Percentiles rank a stretch among this genome's conserved stretches.
phyloP scores from a whole-genome alignment of 1,284 basidiomycete genomes.

The Mycena citricolor region DNA sequence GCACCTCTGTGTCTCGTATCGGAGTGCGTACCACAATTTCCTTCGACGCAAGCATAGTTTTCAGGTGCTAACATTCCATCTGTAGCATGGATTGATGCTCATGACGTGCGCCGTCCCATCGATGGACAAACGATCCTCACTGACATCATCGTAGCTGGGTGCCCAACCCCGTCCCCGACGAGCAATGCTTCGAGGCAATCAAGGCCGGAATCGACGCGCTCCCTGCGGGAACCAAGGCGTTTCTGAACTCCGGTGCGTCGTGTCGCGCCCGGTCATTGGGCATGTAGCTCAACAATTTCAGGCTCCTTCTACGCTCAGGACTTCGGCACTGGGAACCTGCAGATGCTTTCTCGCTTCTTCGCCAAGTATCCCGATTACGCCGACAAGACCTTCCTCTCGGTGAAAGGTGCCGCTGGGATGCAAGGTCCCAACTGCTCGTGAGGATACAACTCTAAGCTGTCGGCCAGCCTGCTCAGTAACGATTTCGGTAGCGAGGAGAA shows the following conservation, averaged over 20 bases:
- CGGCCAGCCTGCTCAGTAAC: too few species aligned
- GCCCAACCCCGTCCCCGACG: slow-evolving; percentile 46
- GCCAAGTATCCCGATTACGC: slow-evolving; percentile 53
- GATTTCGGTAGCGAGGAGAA: slow-evolving; percentile 28
- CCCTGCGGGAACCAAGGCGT: slow-evolving; percentile 45
- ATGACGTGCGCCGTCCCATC: slow-evolving; percentile 45
- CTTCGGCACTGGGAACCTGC: slow-evolving; percentile 36
- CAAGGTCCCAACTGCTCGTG: too few species aligned
- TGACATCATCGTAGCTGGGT: slow-evolving; percentile 30
- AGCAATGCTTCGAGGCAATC: slow-evolving; percentile 60
- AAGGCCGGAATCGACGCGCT: slow-evolving; percentile 59
- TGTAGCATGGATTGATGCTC: too few species aligned
- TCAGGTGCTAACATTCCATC: too few species aligned
- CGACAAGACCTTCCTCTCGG: slow-evolving; percentile 46
- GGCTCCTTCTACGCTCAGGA: slow-evolving; percentile 34
- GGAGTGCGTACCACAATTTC: too few species aligned
- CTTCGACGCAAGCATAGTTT: too few species aligned
- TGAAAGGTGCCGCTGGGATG: slow-evolving; percentile 36
- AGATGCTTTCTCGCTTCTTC: slow-evolving; percentile 46
- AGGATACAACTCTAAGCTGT: too few species aligned
- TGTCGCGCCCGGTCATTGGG: too few species aligned
- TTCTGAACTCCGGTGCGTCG: too few species aligned
- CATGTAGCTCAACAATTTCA: too few species aligned
- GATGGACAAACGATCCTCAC: background rate
- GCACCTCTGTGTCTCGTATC: too few species aligned